phyloP scores from a whole-genome alignment of 257 asterid genomes.

The Paulownia fortunei region DNA sequence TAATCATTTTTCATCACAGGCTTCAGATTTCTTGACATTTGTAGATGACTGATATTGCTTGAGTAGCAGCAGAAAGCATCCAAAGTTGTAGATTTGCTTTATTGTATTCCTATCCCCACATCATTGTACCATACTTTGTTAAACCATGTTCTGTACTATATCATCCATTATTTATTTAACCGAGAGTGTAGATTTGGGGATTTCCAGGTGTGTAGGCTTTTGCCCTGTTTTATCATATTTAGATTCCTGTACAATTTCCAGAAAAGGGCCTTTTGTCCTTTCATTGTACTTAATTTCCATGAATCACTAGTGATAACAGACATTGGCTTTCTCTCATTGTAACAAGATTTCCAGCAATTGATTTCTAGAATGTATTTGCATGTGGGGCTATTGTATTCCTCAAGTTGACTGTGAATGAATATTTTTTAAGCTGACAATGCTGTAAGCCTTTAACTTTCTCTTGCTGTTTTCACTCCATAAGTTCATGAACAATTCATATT shows the following conservation, averaged over 20 bases:
- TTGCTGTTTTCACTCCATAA: too few relatives aligned
- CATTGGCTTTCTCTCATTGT: too few relatives aligned
- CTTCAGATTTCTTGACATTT: slow-evolving; percentile 5
- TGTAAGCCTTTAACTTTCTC: too few relatives aligned
- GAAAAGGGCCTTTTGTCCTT: not conserved
- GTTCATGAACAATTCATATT: too few relatives aligned
- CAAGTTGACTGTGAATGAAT: too few relatives aligned
- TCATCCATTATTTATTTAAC: not conserved
- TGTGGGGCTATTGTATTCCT: too few relatives aligned
- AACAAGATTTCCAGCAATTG: too few relatives aligned
- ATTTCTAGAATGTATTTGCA: too few relatives aligned
- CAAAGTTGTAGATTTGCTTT: not conserved
- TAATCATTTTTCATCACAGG: slow-evolving; percentile 56
- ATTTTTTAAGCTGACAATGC: too few relatives aligned
- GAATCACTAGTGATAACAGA: too few relatives aligned
- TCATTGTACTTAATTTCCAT: not conserved
- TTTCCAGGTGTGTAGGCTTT: not conserved
- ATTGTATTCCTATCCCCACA: not conserved
- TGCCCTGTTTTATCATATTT: not conserved
- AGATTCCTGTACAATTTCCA: not conserved
- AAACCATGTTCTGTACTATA: not conserved
- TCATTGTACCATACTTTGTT: slow-evolving; percentile 15
- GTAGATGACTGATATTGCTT: slow-evolving; percentile 41
- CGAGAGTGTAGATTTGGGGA: slow-evolving; percentile 5
- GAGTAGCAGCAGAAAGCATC: not conserved